Conservation (phyloP, 116 monocot species). For the Posidonia oceanica region DNA sequence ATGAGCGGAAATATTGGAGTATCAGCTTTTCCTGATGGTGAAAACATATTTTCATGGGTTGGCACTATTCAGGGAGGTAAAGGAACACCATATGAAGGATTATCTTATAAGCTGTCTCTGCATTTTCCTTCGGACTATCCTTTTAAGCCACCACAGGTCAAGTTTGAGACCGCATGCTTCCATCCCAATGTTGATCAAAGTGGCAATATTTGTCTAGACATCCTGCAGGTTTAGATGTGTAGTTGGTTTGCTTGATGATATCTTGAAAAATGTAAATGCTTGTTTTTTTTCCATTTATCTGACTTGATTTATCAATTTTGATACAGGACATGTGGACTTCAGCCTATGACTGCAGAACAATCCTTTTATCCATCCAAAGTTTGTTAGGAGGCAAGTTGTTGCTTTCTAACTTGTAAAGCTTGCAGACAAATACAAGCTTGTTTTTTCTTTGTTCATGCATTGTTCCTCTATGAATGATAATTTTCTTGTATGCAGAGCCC, state of each 20-base stretch:
- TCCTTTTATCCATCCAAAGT: constrained; percentile 72
- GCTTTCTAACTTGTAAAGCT: not conserved
- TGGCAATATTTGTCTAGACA: constrained; percentile 73
- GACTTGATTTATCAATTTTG: not conserved
- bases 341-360: constrained; percentile 68
- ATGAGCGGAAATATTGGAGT: constrained; percentile 63
- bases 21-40: constrained; percentile 67
- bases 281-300: not conserved
- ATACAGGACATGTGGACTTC: constrained; percentile 80
- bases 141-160: constrained; percentile 70
- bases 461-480: not conserved
- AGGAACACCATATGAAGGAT: constrained; percentile 65
- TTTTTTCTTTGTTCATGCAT: not conserved
- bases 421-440: not conserved
- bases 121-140: constrained; percentile 64
- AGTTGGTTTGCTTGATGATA: not conserved
- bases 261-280: not conserved
- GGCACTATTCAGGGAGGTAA: constrained; percentile 61
- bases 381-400: constrained; percentile 57
- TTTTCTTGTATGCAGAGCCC: constrained; percentile 33
- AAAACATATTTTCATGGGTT: constrained; percentile 71
- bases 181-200: constrained; percentile 72
- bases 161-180: constrained; percentile 75
- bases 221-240: constrained; percentile 48
- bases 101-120: constrained; percentile 66